Evolutionary conservation across 192 early-diverging fungal genomes (phyloP), one percentile per base, ranked within the genome.

Genomic region (Neocallimastix lanati): DNA sequence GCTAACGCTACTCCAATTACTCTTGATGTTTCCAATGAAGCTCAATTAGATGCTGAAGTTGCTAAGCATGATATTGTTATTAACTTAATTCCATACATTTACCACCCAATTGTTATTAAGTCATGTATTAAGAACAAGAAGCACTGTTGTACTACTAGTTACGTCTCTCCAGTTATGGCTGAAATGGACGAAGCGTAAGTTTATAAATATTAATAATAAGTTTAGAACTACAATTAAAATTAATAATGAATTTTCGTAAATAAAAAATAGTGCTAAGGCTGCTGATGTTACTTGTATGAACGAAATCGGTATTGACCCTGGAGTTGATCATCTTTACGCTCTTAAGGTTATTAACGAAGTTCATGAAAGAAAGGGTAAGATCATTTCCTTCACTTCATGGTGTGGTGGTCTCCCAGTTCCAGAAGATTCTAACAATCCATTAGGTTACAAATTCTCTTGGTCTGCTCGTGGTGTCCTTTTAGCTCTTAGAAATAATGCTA

Each of bases 381-480:
- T 99, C 76, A 85, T 87, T 29, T 90, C 92, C 13, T 99, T 98
- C 85, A 87, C 93, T 76, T 97, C 95, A 16, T 99, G 94, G 92
- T 99, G 97, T 86, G 96, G 97, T 80, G 97, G 97, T 77, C 91
- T 99, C 80, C 97, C 97, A 21, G 97, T 96, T 77, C 97, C 97
- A 25, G 97, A 99, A 86, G 86, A 88, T 79, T 94, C 93, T 79
- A 95, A 97, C 91, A 98, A 98, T 85, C 97, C 97, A 80, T 90
- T 99, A 35, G 97, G 97, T 76, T 99, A 99, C 93, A 99, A 99
- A 86, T 99, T 99, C 88, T 93, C 92, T 82, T 99, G 98, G 98
- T 95, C 93, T 58, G 93, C 96, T 25, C 93, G 96, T 82, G 98
- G 98, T 79, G 97, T 99, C n/a, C 87, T 99, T 76, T 90, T 99